A percentile compares a stretch with the other conserved stretches of the same genome.
Evolutionary conservation across 331 rosid genomes (phyloP).

Genomic region (Acacia concinna): DNA sequence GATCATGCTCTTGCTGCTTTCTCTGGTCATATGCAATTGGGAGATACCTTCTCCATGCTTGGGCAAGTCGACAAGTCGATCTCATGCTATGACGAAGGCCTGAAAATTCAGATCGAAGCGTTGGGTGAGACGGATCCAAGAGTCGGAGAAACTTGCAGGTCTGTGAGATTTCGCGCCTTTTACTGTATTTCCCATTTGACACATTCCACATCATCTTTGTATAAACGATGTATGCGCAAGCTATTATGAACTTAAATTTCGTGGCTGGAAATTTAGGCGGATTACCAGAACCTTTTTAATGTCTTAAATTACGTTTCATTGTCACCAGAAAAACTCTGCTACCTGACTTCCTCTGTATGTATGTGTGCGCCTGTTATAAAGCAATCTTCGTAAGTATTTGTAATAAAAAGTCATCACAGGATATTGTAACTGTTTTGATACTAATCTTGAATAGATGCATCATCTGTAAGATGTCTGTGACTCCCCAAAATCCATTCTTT

Average conservation of each 20-base stretch:
- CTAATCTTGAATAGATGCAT: neutral
- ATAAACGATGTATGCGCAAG: neutral
- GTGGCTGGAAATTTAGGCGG: neutral
- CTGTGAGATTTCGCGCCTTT: neutral
- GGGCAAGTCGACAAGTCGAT: conserved; percentile 88
- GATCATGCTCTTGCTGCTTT: conserved; percentile 98
- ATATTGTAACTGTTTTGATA: neutral
- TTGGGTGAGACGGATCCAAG: conserved; percentile 93
- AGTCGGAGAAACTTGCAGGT: conserved; percentile 97
- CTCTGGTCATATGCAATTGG: conserved; percentile 94
- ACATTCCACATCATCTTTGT: neutral
- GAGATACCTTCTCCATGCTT: conserved; percentile 94
- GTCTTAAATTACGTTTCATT: neutral
- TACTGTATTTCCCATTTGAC: neutral
- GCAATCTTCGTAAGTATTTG: neutral
- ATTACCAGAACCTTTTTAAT: neutral
- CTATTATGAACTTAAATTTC: neutral
- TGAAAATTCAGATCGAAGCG: conserved; percentile 92
- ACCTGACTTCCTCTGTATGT: neutral
- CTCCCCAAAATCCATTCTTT: neutral
- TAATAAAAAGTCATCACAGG: neutral
- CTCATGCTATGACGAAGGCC: conserved; percentile 77
- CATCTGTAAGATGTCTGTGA: neutral
- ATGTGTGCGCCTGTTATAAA: neutral
- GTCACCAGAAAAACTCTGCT: neutral